Evolutionary conservation across 2,329 filamentous ascomycete genomes (phyloP).

Genomic region (Xylaria sp.): DNA sequence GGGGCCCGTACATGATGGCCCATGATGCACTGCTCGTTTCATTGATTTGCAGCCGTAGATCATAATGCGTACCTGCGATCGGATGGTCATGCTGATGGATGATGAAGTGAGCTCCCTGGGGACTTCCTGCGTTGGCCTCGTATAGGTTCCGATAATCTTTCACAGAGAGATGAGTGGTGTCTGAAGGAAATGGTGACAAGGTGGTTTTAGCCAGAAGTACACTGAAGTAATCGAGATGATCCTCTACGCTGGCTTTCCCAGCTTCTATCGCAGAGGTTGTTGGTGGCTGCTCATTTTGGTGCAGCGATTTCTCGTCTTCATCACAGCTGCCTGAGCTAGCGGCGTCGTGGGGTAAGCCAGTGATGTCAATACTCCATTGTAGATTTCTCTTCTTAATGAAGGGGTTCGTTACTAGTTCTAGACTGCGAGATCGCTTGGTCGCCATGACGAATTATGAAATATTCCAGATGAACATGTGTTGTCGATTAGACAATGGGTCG

Average conservation of each 20-base stretch:
- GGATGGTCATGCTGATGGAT: conserved; percentile 80
- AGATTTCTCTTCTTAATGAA: conserved; percentile 60
- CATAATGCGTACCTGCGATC: conserved; percentile 73
- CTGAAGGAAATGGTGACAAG: conserved; percentile 37
- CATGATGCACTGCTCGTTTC: conserved; percentile 71
- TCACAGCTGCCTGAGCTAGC: conserved; percentile 31
- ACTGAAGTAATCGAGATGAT: conserved; percentile 55
- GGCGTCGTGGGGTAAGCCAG: conserved; percentile 29
- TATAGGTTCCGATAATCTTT: conserved; percentile 53
- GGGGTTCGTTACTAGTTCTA: conserved; percentile 55
- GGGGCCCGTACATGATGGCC: conserved; percentile 71
- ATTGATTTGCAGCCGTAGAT: conserved; percentile 76
- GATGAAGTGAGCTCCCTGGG: conserved; percentile 66
- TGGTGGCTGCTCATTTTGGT: conserved; percentile 32
- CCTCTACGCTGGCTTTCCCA: conserved; percentile 49
- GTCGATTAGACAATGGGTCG: background rate
- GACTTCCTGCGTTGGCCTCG: conserved; percentile 45
- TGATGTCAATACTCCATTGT: conserved; percentile 53
- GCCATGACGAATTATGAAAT: conserved; percentile 40
- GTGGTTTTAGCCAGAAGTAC: conserved; percentile 46
- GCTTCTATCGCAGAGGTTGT: conserved; percentile 55
- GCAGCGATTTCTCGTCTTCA: conserved; percentile 22
- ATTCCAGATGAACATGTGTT: too few species aligned
- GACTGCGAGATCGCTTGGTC: conserved; percentile 48
- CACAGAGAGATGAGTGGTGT: conserved; percentile 50